phyloP scores from a whole-genome alignment of 441 rosid species.

The Hypseocharis bilobata region DNA sequence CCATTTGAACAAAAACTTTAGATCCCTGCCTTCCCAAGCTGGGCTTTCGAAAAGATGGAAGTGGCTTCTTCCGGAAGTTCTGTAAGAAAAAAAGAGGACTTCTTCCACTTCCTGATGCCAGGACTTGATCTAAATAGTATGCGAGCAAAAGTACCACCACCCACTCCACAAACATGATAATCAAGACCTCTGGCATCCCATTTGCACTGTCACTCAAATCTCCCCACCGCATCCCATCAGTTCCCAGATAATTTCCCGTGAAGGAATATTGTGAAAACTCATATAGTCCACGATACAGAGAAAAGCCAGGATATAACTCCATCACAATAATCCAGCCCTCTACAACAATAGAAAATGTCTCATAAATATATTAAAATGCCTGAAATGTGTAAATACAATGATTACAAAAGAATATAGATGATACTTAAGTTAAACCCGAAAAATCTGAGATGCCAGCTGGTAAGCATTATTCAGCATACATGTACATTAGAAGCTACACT shows the following conservation, averaged over 20 bases:
- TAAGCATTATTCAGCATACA: background rate
- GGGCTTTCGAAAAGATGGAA: slow-evolving; percentile 35
- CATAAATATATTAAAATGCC: background rate
- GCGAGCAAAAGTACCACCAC: slow-evolving; percentile 46
- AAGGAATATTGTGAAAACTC: slow-evolving; percentile 69
- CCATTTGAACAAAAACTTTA: slow-evolving; percentile 61
- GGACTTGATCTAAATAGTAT: slow-evolving; percentile 58
- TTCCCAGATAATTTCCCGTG: slow-evolving; percentile 42
- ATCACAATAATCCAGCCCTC: slow-evolving; percentile 60
- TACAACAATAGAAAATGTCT: slow-evolving; percentile 24
- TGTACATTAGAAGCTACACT: background rate
- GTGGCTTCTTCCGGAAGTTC: slow-evolving; percentile 35
- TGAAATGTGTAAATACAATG: background rate
- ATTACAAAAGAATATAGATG: background rate
- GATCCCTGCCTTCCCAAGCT: slow-evolving; percentile 49
- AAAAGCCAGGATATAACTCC: slow-evolving; percentile 87
- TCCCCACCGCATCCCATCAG: slow-evolving; percentile 72
- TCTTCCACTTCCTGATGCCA: slow-evolving; percentile 45
- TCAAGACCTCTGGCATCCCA: slow-evolving; percentile 62
- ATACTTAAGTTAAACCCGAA: background rate
- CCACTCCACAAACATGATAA: slow-evolving; percentile 79
- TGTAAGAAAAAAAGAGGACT: slow-evolving; percentile 46
- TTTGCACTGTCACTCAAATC: slow-evolving; percentile 45
- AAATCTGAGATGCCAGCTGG: background rate
- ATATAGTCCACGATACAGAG: slow-evolving; percentile 77